These are phyloP conservation scores for Cercospora berteroae DNA, from an alignment of 2,329 filamentous ascomycete genomes.

Conservation along the genomic window DNA sequence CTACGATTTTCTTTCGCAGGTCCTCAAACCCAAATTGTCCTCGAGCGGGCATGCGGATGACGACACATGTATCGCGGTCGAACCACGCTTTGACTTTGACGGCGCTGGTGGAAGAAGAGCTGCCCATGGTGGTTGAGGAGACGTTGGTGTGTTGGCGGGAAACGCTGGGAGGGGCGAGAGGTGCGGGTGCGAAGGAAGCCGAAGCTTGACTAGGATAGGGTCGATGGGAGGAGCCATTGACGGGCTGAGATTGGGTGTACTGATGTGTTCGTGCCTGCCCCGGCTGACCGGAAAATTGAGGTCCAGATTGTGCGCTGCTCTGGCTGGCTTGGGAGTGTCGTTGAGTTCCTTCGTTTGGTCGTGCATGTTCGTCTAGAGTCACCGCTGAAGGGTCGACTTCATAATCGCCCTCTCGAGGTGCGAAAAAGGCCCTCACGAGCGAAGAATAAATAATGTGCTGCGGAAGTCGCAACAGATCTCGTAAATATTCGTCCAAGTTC, in stretches of 20 bases:
- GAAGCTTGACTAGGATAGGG: slow-evolving; percentile 8
- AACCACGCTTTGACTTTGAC: slow-evolving; percentile 95
- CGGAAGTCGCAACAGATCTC: slow-evolving; percentile 80
- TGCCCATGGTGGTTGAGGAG: slow-evolving; percentile 20
- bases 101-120: slow-evolving; percentile 33
- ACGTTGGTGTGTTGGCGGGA: slow-evolving; percentile 11
- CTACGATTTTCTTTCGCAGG: slow-evolving; percentile 78
- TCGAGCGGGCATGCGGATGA: slow-evolving; percentile 81
- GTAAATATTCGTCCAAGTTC: slow-evolving; percentile 93
- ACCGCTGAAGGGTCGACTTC: slow-evolving; percentile 74
- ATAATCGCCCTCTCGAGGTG: slow-evolving; percentile 84
- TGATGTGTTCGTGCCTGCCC: slow-evolving; percentile 29
- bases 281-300: slow-evolving; percentile 25
- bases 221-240: slow-evolving; percentile 8
- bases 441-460: slow-evolving; percentile 79
- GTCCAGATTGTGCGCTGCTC: slow-evolving; percentile 24
- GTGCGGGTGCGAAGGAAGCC: neutral
- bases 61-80: slow-evolving; percentile 79
- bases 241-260: slow-evolving; percentile 27
- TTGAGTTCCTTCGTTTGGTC: slow-evolving; percentile 64
- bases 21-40: slow-evolving; percentile 66
- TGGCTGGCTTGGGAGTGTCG: slow-evolving; percentile 45
- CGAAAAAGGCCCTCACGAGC: slow-evolving; percentile 86
- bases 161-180: slow-evolving; percentile 2
- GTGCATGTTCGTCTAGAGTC: slow-evolving; percentile 62